Base-by-base conservation (phyloP, 106 monocot genomes). In the Gastrodia elata region DNA sequence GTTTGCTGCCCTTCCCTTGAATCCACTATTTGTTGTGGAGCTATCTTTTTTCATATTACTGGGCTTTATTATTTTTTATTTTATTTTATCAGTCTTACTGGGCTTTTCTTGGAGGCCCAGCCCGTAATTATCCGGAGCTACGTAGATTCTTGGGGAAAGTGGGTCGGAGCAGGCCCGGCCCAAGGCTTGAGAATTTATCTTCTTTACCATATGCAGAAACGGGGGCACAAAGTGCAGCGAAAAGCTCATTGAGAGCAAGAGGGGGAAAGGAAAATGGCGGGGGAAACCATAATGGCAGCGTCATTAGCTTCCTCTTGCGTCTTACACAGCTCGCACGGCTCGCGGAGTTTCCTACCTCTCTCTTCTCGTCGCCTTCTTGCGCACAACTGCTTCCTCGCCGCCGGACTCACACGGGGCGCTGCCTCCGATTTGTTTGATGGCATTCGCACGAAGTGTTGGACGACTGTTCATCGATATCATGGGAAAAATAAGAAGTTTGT, bases 281-380 rank as follows among this genome's bases (percentile, higher is more conserved):
- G 69, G 11, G 40, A 69, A 69, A 40, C 69, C 69, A 69, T 69
- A 18, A 69, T 40, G 5, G 69, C 26, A 40, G 41, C 69, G 8
- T 39, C 69, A 40, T 40, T 40, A 26, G 40, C 40, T 25, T 69
- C 69, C 24, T 39, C 69, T 8, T 69, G 9, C 40, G 18, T 39
- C 11, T 26, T 39, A 2, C 69, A 11, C 24, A 40, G 39, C 24
- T 39, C 38, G 2, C 69, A 11, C 24, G 69, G 39, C 24, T 39
- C 38, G 18, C 69, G 20, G 9, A 40, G 69, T 6, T 40, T 20
- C 18, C 39, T 69, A 39, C 4, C 24, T 35, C n/a, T 69, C 69
- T 8, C 69, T 26, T 69, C 69, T 9, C 25, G 40, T 8, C 25
- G 69, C 40, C 41, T 22, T 26, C 24, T 69, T 20, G 39, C 10